Base-by-base conservation (phyloP, 2,329 filamentous ascomycete genomes). In the Trichophyton simii region DNA sequence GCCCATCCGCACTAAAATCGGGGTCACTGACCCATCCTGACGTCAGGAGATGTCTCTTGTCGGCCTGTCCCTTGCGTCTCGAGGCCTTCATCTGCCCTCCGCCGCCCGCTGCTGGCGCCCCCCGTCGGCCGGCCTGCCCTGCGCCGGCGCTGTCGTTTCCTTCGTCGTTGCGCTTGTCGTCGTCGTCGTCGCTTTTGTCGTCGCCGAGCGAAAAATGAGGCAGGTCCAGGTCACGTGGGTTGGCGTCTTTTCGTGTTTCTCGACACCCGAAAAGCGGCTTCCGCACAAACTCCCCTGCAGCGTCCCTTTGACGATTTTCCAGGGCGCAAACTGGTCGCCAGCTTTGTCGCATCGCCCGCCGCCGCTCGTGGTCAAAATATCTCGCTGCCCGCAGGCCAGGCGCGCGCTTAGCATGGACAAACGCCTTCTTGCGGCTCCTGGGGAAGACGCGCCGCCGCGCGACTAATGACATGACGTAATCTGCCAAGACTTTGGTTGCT, bases 231-330 rank as follows among this genome's bases (percentile, higher is more conserved):
- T 72, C 71, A 73, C 71, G 71, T 73, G 71, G 20, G 11, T 34
- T 66, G 69, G 71, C 65, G 71, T 71, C 68, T 64, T 57, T 63
- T 60, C 68, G 69, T 67, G 69, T 68, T 58, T 34, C 46, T 25
- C 22, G 31, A 61, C 66, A 64, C 63, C 66, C 61, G 25, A 48
- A 28, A 18, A 31, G 15, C 20, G 20, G 9, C 3, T 7, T n/a
- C 28, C 15, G 8, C 52, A 18, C 52, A 15, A 38, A 41, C 13
- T 15, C 36, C 25, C 41, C n/a, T 44, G 7, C 6, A 13, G 22
- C 36, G 3, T 0, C 22, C 46, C n/a, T 22, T 3, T 3, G 7
- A 9, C 20, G 11, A 7, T 7, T n/a, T 28, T n/a, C 1, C 9
- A 15, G 11, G 3, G 46, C 9, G 36, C 20, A 48, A 38, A 50